Evolutionary conservation across 1,139 yeast genomes (phyloP).

Genomic region (Geotrichum histeridarum): DNA sequence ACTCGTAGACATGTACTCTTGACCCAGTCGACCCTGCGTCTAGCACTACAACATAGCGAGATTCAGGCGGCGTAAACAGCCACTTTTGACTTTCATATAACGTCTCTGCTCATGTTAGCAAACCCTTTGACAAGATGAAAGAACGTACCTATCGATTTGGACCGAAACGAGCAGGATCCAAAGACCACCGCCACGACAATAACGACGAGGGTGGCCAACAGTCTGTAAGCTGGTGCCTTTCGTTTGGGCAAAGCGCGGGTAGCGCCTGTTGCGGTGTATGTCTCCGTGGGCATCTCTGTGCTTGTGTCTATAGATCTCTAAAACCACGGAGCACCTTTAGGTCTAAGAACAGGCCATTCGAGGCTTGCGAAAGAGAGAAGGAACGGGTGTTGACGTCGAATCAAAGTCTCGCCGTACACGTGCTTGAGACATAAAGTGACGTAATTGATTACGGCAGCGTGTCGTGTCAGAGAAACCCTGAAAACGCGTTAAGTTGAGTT

Average conservation of each 20-base stretch:
- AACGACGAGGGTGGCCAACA: neutral
- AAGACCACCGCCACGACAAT: neutral
- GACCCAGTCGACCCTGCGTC: constrained; percentile 98
- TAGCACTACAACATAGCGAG: constrained; percentile 71
- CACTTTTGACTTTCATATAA: neutral
- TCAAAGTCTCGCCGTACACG: too few relatives aligned
- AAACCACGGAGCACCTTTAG: too few relatives aligned
- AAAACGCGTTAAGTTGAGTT: too few relatives aligned
- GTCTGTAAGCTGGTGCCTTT: neutral
- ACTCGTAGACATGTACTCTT: constrained; percentile 87
- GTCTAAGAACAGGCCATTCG: too few relatives aligned
- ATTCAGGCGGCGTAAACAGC: neutral
- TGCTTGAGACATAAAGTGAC: too few relatives aligned
- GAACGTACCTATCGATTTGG: neutral
- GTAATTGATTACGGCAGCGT: too few relatives aligned
- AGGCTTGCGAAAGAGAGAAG: too few relatives aligned
- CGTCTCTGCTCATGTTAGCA: neutral
- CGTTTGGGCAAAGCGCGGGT: neutral
- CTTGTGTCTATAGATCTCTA: neutral
- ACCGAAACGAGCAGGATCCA: neutral
- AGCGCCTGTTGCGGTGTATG: constrained; percentile 2
- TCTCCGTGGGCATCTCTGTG: constrained; percentile 6
- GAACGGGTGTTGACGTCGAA: too few relatives aligned
- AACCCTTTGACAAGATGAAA: too few relatives aligned
- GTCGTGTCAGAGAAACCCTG: too few relatives aligned